Evolutionary conservation across 1,139 yeast genomes (phyloP), one percentile per base, ranked within the genome.

Genomic region (Trichomonascaceae sp.): DNA sequence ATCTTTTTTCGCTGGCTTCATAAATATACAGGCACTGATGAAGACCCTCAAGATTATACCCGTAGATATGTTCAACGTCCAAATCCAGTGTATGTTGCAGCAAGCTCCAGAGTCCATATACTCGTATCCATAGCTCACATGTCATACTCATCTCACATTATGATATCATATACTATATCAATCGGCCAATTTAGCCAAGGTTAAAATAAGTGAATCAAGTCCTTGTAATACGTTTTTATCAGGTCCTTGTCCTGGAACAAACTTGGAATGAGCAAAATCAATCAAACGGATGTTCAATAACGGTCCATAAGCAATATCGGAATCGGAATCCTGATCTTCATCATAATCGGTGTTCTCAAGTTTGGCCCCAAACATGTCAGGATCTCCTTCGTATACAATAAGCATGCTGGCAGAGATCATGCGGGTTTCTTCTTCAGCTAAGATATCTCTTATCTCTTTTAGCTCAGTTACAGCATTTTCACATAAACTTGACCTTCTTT

Each of bases 181-280:
- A 47, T 43, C 36, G 7, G 45, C 41, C 39, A 50, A 43, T 38
- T 15, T 13, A 15, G 44, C 15, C 36, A 50, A 50, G 36, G 44
- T 30, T 22, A 24, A 20, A 2, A 85, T 71, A 48, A 88, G 68
- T 60, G 79, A 84, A 60, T 83, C 84, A 1, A 89, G 70, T 0
- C 96, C 97, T 27, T 70, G 71, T 3, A 89, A 66, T 3, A 85
- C 71, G 63, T 86, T 85, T 50, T 82, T 85, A 66, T 90, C 96
- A 30, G 79, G 79, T 0, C 95, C 95, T 54, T 77, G 59, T 0
- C 86, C 87, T 0, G 83, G 80, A 0, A 80, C 77, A 57, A 79
- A 72, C 59, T 74, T 79, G 0, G 97, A 81, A 67, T 91, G 98
- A 0, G 97, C 98, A 75, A 93, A 90, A 68, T 93, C 99, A 15